A percentile compares a stretch with the other conserved stretches of the same genome.
Evolutionary conservation across 2,329 filamentous ascomycete species (phyloP).

Genomic region (Biscogniauxia sp.): DNA sequence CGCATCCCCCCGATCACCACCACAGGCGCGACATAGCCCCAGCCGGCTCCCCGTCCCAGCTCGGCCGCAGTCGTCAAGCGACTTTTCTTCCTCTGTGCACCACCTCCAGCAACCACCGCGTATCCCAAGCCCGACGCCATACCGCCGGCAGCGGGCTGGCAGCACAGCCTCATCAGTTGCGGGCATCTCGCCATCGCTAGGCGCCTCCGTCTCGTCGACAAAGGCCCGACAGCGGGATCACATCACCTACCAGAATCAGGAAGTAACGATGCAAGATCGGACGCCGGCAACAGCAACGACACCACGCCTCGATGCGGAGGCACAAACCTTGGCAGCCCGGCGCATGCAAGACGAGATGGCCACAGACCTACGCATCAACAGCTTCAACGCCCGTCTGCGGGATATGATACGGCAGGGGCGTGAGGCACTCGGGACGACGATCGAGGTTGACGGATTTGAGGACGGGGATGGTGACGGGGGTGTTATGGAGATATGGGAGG

Average conservation of each 20-base stretch:
- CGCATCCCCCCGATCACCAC: conserved; percentile 45
- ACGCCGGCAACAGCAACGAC: conserved; percentile 30
- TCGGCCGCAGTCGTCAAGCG: conserved; percentile 27
- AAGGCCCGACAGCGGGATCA: conserved; percentile 21
- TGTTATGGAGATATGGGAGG: conserved; percentile 38
- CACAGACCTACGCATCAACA: conserved; percentile 73
- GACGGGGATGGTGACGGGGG: conserved; percentile 13
- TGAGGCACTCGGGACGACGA: conserved; percentile 75
- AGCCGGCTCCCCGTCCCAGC: conserved; percentile 44
- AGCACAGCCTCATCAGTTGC: conserved; percentile 45
- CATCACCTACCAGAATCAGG: conserved; percentile 7
- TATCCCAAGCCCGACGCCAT: conserved; percentile 31
- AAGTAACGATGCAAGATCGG: conserved; percentile 25
- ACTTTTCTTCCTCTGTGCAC: conserved; percentile 19
- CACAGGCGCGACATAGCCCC: conserved; percentile 31
- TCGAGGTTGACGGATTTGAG: conserved; percentile 57
- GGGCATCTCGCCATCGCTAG: conserved; percentile 17
- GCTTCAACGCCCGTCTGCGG: conserved; percentile 75
- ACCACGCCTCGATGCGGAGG: conserved; percentile 61
- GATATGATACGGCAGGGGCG: conserved; percentile 88
- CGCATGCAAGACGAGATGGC: conserved; percentile 72
- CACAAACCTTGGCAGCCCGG: conserved; percentile 69
- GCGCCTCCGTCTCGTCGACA: neutral
- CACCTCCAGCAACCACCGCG: conserved; percentile 21
- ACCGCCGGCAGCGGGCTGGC: conserved; percentile 43